Percentiles rank a stretch among this genome's conserved stretches.
Conservation (phyloP, 805 yeast species). For the Cyberlindnera veronae region DNA sequence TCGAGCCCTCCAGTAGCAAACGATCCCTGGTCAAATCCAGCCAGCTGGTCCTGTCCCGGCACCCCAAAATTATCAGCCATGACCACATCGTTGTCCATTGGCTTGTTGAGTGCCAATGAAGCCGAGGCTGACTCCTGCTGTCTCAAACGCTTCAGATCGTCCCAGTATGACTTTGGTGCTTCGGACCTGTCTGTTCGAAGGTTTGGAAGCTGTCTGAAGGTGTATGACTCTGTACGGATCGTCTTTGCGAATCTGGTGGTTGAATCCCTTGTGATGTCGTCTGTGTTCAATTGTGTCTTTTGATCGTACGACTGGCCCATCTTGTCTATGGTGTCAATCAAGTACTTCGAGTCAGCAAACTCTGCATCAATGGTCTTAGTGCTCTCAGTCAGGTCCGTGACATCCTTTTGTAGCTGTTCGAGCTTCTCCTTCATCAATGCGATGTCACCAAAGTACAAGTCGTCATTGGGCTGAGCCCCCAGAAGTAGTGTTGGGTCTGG, state of each 20-base stretch:
- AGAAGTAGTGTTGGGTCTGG: slow-evolving; percentile 15
- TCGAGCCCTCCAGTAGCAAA: slow-evolving; percentile 22
- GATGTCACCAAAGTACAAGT: slow-evolving; percentile 26
- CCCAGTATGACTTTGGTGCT: slow-evolving; percentile 28
- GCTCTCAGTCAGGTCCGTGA: slow-evolving; percentile 13
- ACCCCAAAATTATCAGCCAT: slow-evolving; percentile 11
- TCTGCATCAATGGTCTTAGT: slow-evolving; percentile 2
- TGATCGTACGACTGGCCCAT: slow-evolving; percentile 13
- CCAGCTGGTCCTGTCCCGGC: slow-evolving; percentile 1
- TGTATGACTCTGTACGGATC: slow-evolving; percentile 5
- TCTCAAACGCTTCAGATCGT: slow-evolving; percentile 16
- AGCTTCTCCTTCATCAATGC: slow-evolving; percentile 23
- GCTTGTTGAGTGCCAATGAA: not conserved
- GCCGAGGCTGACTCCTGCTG: slow-evolving; percentile 9
- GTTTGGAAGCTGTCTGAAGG: slow-evolving; percentile 11
- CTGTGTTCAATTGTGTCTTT: slow-evolving; percentile 3
- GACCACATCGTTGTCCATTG: slow-evolving; percentile 2
- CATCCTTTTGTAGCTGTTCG: slow-evolving; percentile 17
- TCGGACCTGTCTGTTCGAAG: slow-evolving; percentile 17
- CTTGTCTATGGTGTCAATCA: slow-evolving; percentile 9
- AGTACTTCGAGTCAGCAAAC: slow-evolving; percentile 1
- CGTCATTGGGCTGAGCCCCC: slow-evolving; percentile 17
- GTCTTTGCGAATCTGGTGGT: slow-evolving; percentile 6
- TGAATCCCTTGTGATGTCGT: slow-evolving; percentile 8
- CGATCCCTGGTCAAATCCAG: slow-evolving; percentile 6